A percentile compares a stretch with the other conserved stretches of the same genome.
Evolutionary conservation across 2,329 filamentous ascomycete species (phyloP).

Genomic region (Aspergillus sp.): DNA sequence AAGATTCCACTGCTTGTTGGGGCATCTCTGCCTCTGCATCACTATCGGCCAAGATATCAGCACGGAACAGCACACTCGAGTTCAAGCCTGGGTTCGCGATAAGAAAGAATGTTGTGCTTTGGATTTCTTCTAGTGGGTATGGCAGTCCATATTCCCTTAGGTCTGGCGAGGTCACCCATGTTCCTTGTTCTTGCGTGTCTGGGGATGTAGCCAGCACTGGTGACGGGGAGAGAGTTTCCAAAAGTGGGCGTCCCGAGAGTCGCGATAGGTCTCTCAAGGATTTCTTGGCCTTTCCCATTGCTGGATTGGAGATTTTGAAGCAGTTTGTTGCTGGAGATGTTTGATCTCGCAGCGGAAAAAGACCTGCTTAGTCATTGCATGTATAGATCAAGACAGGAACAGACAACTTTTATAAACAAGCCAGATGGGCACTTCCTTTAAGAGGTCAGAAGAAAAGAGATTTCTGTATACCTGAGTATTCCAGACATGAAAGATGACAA

Average conservation of each 20-base stretch:
- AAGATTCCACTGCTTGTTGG: slow-evolving; percentile 11
- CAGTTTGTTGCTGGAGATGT: neutral
- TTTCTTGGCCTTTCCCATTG: slow-evolving; percentile 23
- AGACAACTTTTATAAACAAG: neutral
- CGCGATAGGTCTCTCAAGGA: slow-evolving; percentile 21
- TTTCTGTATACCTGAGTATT: neutral
- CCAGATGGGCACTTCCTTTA: no score
- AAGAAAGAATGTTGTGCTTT: slow-evolving; percentile 52
- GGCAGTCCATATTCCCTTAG: slow-evolving; percentile 26
- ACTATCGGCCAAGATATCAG: slow-evolving; percentile 61
- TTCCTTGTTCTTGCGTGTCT: slow-evolving; percentile 16
- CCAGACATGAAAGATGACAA: neutral
- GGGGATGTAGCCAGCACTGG: slow-evolving; percentile 15
- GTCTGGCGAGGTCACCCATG: slow-evolving; percentile 36
- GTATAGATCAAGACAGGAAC: neutral
- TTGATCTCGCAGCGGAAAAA: neutral
- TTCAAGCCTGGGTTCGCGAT: slow-evolving; percentile 59
- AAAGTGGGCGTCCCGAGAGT: slow-evolving; percentile 28
- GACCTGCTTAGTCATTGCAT: neutral
- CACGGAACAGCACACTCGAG: slow-evolving; percentile 59
- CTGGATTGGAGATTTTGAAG: neutral
- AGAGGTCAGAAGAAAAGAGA: neutral
- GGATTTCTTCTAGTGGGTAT: slow-evolving; percentile 32
- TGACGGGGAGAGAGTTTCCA: slow-evolving; percentile 30
- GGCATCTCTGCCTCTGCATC: slow-evolving; percentile 14